Evolutionary conservation across 495 filamentous ascomycete genomes (phyloP), one percentile per base, ranked within the genome.

Genomic region (Cudoniella acicularis): DNA sequence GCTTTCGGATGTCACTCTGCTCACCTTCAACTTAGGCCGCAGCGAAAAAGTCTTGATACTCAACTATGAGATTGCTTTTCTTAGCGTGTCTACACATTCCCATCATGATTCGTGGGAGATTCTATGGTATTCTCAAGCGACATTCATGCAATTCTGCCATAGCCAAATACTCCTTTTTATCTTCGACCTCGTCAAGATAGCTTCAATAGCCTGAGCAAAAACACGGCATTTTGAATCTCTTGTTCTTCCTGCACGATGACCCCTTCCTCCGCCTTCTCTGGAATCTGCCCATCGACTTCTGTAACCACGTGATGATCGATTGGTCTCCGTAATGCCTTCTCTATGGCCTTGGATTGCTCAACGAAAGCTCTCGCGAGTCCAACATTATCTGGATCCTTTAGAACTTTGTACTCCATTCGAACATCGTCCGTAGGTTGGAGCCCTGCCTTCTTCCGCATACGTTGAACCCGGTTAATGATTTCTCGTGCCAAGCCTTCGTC

Each of bases 211-310:
- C 91, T 84, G 71, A 97, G 70, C 76, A 94, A 75, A 75, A 96
- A 92, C 8, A 84, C 91, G 0, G 91, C 89, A 66, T 88, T 90
- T 66, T 91, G 88, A 51, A 96, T 83, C 75, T 96, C 92, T 63
- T 92, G 87, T 72, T 96, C 87, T 70, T 96, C 93, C 69, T 95
- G 82, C 54, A 83, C 76, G 63, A 96, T 91, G 50, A 92, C 74
- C 18, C 75, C 79, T 42, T 83, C 83, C 51, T 79, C 75, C 41
- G 76, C 73, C 52, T 78, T 75, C 11, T 76, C 82, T 20, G 81
- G 76, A 40, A 81, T 80, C 76, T 87, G 72, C 18, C 84, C 86
- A 36, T 86, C 85, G 54, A 87, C 68, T 47, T 83, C 76, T 9
- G 84, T 88, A 16, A 84, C 73, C 8, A 79, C 75, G 64, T 87